These are phyloP conservation scores for Pythium scleroteichum DNA, from an alignment of 352 stramenopile genomes.

Conservation along the genomic window DNA sequence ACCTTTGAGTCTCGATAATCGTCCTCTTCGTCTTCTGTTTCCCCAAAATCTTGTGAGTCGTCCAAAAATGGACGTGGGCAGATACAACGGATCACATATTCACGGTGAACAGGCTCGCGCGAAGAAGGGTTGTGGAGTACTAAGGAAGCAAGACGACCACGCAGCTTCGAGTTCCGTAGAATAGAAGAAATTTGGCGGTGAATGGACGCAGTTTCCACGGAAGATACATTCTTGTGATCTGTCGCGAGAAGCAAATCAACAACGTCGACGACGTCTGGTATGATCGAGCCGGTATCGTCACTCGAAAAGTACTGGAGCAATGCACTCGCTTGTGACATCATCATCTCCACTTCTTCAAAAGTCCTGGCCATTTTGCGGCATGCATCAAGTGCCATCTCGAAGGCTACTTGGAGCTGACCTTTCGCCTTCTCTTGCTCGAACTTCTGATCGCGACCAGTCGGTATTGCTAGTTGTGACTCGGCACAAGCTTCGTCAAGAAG, in stretches of 20 bases:
- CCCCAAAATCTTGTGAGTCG: conserved; percentile 29
- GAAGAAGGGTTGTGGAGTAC: conserved; percentile 49
- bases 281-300: neutral
- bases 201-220: conserved; percentile 25
- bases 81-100: conserved; percentile 79
- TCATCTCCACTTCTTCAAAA: conserved; percentile 52
- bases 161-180: conserved; percentile 36
- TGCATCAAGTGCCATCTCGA: conserved; percentile 79
- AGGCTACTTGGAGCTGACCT: conserved; percentile 64
- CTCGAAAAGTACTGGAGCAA: conserved; percentile 50
- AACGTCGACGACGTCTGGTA: conserved; percentile 5
- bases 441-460: conserved; percentile 37
- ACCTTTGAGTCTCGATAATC: neutral
- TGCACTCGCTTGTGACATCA: conserved; percentile 52
- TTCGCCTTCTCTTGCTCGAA: conserved; percentile 44
- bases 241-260: conserved; percentile 22
- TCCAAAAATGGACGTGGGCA: conserved; percentile 67
- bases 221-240: neutral
- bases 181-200: conserved; percentile 39
- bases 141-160: conserved; percentile 38
- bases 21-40: conserved; percentile 28
- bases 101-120: conserved; percentile 52
- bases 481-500: conserved; percentile 63
- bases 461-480: conserved; percentile 65
- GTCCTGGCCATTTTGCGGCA: conserved; percentile 61